These are phyloP conservation scores for Ascochyta clinopodiicola DNA, from an alignment of 2,329 filamentous ascomycete species.

Conservation along the genomic window DNA sequence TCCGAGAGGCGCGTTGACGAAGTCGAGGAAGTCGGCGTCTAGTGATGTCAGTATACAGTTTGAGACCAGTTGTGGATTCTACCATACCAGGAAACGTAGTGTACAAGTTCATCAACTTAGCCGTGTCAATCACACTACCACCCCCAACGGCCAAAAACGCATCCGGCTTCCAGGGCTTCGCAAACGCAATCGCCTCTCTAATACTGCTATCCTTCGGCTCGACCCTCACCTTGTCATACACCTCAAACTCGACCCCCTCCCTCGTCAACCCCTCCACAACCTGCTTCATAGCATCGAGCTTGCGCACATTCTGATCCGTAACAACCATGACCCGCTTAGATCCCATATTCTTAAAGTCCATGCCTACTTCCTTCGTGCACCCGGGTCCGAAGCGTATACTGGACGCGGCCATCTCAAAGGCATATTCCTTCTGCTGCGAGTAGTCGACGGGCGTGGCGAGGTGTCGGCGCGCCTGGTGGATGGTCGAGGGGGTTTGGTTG, in stretches of 20 bases:
- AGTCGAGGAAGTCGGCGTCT: slow-evolving; percentile 93
- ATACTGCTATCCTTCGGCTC: slow-evolving; percentile 96
- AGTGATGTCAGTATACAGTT: slow-evolving; percentile 4
- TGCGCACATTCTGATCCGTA: slow-evolving; percentile 82
- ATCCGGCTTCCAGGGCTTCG: slow-evolving; percentile 80
- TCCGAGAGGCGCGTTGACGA: slow-evolving; percentile 93
- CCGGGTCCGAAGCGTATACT: slow-evolving; percentile 94
- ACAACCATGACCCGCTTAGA: slow-evolving; percentile 89
- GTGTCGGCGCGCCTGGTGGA: slow-evolving; percentile 62
- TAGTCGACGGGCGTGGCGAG: slow-evolving; percentile 79
- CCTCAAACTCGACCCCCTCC: slow-evolving; percentile 79
- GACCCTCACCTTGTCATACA: slow-evolving; percentile 81
- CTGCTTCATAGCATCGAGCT: slow-evolving; percentile 88
- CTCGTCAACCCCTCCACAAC: slow-evolving; percentile 78
- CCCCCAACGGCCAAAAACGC: slow-evolving; percentile 91
- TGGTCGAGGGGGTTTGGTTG: slow-evolving; percentile 47
- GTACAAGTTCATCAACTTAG: slow-evolving; percentile 98
- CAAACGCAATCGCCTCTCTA: slow-evolving; percentile 86
- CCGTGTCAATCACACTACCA: slow-evolving; percentile 96
- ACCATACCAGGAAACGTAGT: slow-evolving; percentile 71
- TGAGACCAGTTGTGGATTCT: not conserved
- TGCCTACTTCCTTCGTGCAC: slow-evolving; percentile 93
- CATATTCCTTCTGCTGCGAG: slow-evolving; percentile 86
- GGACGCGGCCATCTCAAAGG: slow-evolving; percentile 97
- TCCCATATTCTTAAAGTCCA: slow-evolving; percentile 94